Base-by-base conservation (phyloP, 2,329 filamentous ascomycete species). In the Mycocentrospora acerina region DNA sequence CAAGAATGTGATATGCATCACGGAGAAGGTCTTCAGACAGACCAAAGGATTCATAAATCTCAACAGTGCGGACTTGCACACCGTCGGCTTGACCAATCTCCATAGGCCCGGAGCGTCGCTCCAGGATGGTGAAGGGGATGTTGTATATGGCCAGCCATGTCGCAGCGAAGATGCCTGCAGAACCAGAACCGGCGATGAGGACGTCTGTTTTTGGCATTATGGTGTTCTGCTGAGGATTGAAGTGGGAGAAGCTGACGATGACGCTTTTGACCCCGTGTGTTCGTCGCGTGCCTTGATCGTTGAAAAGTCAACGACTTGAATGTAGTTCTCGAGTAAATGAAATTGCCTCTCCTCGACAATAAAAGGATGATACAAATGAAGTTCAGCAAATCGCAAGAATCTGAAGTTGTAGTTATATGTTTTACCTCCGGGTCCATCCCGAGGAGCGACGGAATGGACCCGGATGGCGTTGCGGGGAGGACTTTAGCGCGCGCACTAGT, bases 21-120 rank as follows among this genome's bases (percentile, higher is more conserved):
- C 80, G 78, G 70, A 82, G 79, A 3, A 78, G 72, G 7, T 77
- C 71, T 42, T 86, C 78, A 2, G 72, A 80, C 29, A 89, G 74
- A 1, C 80, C 83, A 45, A 89, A 84, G 6, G 78, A 81, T 51
- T 89, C 82, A 38, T 88, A 79, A n/a, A 88, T 85, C 62, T 89
- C 82, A 2, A 87, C 70, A 0, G 81, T 86, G 2, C 83, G 79
- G 46, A 77, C 79, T 64, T 86, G 81, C 2, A 85, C 69, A 2
- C 79, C 79, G 47, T 86, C 82, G 11, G 82, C 83, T 60, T 85
- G 80, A 3, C 81, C 82, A 30, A 74, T 70, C 27, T 70, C 54
- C 33, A 85, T 69, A 1, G 78, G 79, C 0, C 79, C 80, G 3
- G 63, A 42, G 4, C 78, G 74, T 5, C 71, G 72, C 51, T 86